Evolutionary conservation across 768 basidiomycete genomes (phyloP).

Genomic region (Russula ochroleuca): DNA sequence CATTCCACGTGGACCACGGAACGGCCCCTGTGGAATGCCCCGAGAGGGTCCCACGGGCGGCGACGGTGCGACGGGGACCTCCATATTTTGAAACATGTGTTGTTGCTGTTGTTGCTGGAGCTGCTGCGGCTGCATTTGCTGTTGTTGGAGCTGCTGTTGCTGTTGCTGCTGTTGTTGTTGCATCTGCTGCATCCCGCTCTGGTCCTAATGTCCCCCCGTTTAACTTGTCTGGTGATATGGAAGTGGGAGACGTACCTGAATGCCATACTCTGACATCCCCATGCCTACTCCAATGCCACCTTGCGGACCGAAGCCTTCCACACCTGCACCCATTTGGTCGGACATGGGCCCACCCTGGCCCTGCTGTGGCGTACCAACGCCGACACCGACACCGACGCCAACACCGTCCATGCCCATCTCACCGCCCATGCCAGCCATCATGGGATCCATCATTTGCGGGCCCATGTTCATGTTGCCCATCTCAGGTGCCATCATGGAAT

Average conservation of each 20-base stretch:
- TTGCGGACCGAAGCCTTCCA: conserved; percentile 22
- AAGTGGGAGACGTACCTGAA: conserved; percentile 55
- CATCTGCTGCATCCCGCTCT: conserved; percentile 42
- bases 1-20: conserved; percentile 44
- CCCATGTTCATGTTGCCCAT: conserved; percentile 28
- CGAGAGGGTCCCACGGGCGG: conserved; percentile 35
- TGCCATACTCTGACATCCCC: conserved; percentile 51
- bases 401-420: conserved; percentile 53
- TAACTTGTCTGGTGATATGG: not conserved
- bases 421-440: conserved; percentile 77
- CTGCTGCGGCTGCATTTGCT: conserved; percentile 21
- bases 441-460: conserved; percentile 47
- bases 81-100: conserved; percentile 67
- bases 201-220: conserved; percentile 18
- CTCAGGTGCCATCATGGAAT: conserved; percentile 30
- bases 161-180: conserved; percentile 20
- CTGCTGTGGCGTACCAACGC: conserved; percentile 28
- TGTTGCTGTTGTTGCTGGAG: conserved; percentile 38
- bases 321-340: conserved; percentile 27
- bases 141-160: conserved; percentile 40
- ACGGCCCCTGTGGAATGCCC: conserved; percentile 37
- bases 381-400: conserved; percentile 23
- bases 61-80: conserved; percentile 47
- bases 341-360: conserved; percentile 24
- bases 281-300: conserved; percentile 27